phyloP scores from a whole-genome alignment of 2,329 filamentous ascomycete genomes.

The Pseudocercospora cruenta region DNA sequence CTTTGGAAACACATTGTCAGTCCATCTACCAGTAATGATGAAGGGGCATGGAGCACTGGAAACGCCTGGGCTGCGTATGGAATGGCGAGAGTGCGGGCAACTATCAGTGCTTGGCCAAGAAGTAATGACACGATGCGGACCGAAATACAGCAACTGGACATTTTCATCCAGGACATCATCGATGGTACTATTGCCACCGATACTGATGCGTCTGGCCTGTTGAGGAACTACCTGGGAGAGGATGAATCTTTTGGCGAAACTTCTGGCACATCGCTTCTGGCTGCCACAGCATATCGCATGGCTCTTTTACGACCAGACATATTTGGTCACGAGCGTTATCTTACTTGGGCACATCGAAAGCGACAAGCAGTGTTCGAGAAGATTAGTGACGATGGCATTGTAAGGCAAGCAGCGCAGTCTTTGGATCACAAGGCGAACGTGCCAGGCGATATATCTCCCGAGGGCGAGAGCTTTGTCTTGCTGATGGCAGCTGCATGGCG shows the following conservation, averaged over 20 bases:
- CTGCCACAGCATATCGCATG: conserved; percentile 52
- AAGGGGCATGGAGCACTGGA: conserved; percentile 51
- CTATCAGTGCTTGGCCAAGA: conserved; percentile 41
- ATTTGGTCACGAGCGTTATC: conserved; percentile 42
- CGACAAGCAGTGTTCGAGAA: conserved; percentile 41
- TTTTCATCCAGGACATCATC: conserved; percentile 44
- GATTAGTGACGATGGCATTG: conserved; percentile 45
- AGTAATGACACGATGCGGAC: conserved; percentile 24
- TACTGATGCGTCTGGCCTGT: conserved; percentile 43
- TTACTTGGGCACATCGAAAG: conserved; percentile 50
- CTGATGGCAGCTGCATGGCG: conserved; percentile 49
- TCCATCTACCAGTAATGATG: conserved; percentile 40
- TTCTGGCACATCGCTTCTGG: conserved; percentile 52
- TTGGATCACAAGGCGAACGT: conserved; percentile 39
- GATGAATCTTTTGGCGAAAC: conserved; percentile 51
- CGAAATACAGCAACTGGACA: conserved; percentile 36
- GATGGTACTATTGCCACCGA: conserved; percentile 42
- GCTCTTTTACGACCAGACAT: conserved; percentile 44
- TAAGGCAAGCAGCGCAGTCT: conserved; percentile 49
- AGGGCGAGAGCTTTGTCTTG: conserved; percentile 51
- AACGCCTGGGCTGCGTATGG: conserved; percentile 56
- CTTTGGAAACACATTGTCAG: conserved; percentile 54
- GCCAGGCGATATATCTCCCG: conserved; percentile 39
- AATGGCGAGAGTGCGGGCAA: conserved; percentile 52
- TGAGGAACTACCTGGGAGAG: conserved; percentile 51